Evolutionary conservation across 2,329 filamentous ascomycete species (phyloP).

Genomic region (Apiospora phragmitis): DNA sequence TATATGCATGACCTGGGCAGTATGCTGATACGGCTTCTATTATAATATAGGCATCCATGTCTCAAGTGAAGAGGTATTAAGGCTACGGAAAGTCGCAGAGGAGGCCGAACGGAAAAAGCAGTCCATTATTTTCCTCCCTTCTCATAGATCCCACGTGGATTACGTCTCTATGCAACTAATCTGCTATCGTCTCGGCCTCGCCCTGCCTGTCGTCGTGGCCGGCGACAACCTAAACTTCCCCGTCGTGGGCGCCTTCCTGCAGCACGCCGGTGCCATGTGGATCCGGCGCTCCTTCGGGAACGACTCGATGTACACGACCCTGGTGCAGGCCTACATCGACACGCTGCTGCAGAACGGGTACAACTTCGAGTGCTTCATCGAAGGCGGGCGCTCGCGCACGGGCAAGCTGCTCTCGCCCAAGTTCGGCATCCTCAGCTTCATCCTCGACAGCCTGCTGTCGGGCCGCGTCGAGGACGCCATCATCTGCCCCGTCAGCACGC

Average conservation of each 20-base stretch:
- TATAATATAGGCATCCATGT: conserved; percentile 71
- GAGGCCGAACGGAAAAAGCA: conserved; percentile 84
- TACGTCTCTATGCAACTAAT: conserved; percentile 95
- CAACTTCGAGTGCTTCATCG: conserved; percentile 97
- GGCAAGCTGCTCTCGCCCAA: conserved; percentile 93
- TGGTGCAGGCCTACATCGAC: conserved; percentile 97
- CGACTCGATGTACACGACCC: conserved; percentile 82
- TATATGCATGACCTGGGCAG: neutral
- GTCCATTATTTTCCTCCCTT: conserved; percentile 93
- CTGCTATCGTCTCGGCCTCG: conserved; percentile 89
- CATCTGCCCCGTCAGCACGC: conserved; percentile 92
- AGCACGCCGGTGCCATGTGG: conserved; percentile 95
- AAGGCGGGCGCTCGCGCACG: conserved; percentile 88
- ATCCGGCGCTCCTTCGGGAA: conserved; percentile 91
- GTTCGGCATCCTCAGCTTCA: conserved; percentile 90
- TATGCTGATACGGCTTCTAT: conserved; percentile 59
- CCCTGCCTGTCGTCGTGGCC: conserved; percentile 86
- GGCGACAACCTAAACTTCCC: conserved; percentile 97
- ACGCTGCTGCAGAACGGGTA: conserved; percentile 86
- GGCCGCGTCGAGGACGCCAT: conserved; percentile 88
- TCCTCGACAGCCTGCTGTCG: conserved; percentile 86
- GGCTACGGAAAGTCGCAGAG: conserved; percentile 78
- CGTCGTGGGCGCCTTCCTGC: conserved; percentile 82
- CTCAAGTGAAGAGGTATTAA: conserved; percentile 87
- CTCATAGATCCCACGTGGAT: conserved; percentile 92